phyloP scores from a whole-genome alignment of 305 asterid species.

The Rubia tinctorum region DNA sequence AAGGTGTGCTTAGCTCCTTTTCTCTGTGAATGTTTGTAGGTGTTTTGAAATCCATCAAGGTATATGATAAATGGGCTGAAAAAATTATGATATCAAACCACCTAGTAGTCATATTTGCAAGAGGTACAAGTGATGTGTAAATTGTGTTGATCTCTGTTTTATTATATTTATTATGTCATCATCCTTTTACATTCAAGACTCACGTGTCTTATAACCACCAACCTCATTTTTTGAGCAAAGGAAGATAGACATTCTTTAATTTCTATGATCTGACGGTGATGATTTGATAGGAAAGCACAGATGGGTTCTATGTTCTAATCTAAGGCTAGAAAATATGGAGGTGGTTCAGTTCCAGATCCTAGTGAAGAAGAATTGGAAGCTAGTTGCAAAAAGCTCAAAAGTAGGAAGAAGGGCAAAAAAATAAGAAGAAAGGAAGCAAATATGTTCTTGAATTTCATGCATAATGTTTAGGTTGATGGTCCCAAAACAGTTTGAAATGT shows the following conservation, averaged over 20 bases:
- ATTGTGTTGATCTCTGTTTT: background rate
- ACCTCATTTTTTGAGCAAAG: constrained; percentile 40
- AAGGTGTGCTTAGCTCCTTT: background rate
- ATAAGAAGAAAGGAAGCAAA: too few relatives aligned
- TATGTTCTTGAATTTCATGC: too few relatives aligned
- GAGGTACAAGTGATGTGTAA: constrained; percentile 60
- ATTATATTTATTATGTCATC: background rate
- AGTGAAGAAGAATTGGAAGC: constrained; percentile 91
- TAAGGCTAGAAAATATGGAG: constrained; percentile 67
- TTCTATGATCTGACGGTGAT: constrained; percentile 66
- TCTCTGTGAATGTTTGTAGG: constrained; percentile 30
- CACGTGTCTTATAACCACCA: background rate
- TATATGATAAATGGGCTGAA: constrained; percentile 76
- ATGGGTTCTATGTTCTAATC: constrained; percentile 73
- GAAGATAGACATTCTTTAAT: constrained; percentile 53
- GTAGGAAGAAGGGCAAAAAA: too few relatives aligned
- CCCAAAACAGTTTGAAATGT: too few relatives aligned
- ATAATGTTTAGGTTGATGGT: too few relatives aligned
- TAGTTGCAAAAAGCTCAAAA: constrained; percentile 55
- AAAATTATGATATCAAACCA: constrained; percentile 65
- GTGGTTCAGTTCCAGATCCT: constrained; percentile 47
- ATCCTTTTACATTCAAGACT: background rate
- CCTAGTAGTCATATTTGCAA: constrained; percentile 66
- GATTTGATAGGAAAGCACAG: constrained; percentile 62
- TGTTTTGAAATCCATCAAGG: constrained; percentile 56